Base-by-base conservation (phyloP, 352 stramenopile genomes). In the Blastocystis sp. region DNA sequence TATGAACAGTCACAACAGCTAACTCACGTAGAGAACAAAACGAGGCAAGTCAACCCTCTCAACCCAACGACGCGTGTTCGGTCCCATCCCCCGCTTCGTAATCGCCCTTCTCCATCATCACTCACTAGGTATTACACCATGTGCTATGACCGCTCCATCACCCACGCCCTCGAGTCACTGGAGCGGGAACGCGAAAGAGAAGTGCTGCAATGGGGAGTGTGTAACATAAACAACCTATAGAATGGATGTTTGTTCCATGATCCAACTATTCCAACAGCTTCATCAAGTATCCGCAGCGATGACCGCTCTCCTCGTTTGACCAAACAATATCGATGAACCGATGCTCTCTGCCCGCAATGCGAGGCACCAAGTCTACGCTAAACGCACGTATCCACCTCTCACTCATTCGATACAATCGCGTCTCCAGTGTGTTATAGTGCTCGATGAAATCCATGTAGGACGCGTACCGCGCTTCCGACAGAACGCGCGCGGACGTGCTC, bases 271-370 rank as follows among this genome's bases (percentile, higher is more conserved):
- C 59, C 65, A 85, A 26, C n/a, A 67, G 29, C 45, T 85, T 85
- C 74, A 85, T 85, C 33, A 67, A 59, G 45, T 85, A 85, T 35
- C 74, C 74, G 21, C 21, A 62, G 19, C 51, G 74, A 81, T n/a
- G n/a, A 6, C 16, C 16, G 6, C 16, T 55, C 45, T 50, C 55
- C 2, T 69, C 51, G 9, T 45, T 51, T 19, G 31, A 60, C 74
- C 74, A 85, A 19, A 85, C 13, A 55, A 85, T 41, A n/a, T 85
- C 74, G 9, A 85, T 59, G 66, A 85, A 85, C 31, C 74, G 50
- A 45, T 67, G 50, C 4, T 70, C 74, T 50, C 66, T 85, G n/a
- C 55, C 60, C 13, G 74, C 74, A 26, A 85, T 69, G 10, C 31
- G n/a, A n/a, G 50, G 41, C 2, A 67, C 74, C 61, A 62, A 29